Evolutionary conservation across 176 grass and related monocot species (phyloP).

Genomic region (Cenchrus fungigraminus): DNA sequence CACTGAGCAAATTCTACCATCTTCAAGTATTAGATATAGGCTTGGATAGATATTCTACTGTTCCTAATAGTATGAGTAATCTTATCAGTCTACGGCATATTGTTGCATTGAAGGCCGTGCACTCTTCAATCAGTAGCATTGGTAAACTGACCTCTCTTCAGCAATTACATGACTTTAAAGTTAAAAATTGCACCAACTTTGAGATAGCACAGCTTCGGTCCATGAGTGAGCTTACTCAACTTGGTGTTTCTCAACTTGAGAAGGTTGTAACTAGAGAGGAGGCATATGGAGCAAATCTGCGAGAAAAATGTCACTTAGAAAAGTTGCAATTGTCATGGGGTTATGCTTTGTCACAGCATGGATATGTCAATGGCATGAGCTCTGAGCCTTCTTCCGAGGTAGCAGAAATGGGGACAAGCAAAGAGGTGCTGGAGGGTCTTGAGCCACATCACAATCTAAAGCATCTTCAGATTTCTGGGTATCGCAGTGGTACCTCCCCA

Average conservation of each 20-base stretch:
- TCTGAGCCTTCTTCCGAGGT: not conserved
- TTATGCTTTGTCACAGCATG: not conserved
- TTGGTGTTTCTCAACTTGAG: not conserved
- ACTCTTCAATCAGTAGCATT: not conserved
- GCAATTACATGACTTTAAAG: not conserved
- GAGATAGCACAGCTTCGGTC: conserved; percentile 17
- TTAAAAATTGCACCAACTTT: not conserved
- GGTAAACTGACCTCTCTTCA: conserved; percentile 31
- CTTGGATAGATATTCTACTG: not conserved
- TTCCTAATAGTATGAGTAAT: not conserved
- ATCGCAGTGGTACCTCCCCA: conserved; percentile 14
- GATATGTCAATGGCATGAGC: not conserved
- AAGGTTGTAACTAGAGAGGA: not conserved
- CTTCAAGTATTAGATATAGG: conserved; percentile 40
- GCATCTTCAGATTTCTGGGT: conserved; percentile 35
- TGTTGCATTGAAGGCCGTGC: fast-evolving
- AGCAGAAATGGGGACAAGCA: not conserved
- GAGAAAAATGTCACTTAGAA: conserved; percentile 32
- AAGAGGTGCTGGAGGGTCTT: conserved; percentile 47
- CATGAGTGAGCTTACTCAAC: conserved; percentile 22
- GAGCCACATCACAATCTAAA: conserved; percentile 36
- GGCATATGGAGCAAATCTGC: conserved; percentile 23
- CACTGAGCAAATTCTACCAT: too few species aligned
- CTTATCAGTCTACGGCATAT: conserved; percentile 34
- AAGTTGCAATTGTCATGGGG: conserved; percentile 40